phyloP scores from a whole-genome alignment of 768 basidiomycete genomes.

The Xerocomellus intermedius region DNA sequence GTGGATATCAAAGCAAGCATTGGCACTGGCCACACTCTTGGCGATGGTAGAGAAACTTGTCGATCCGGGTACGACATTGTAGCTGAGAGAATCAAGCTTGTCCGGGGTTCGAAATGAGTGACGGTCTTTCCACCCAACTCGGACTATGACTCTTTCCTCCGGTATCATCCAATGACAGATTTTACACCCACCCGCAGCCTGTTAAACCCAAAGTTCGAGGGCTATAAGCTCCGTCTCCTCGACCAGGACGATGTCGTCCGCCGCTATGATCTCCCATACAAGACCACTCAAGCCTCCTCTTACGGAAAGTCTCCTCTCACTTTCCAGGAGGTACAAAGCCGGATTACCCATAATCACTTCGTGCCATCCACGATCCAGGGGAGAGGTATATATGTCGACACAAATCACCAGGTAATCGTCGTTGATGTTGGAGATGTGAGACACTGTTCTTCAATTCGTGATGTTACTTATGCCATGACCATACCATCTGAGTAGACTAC shows the following conservation, averaged over 20 bases:
- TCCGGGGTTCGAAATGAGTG: no score
- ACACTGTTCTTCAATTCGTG: slow-evolving; percentile 1
- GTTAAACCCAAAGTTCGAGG: slow-evolving; percentile 82
- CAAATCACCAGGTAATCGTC: slow-evolving; percentile 55
- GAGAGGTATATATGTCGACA: slow-evolving; percentile 67
- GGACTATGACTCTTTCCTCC: background rate
- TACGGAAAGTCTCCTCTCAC: slow-evolving; percentile 63
- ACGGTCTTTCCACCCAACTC: background rate
- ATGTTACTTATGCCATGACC: slow-evolving; percentile 7
- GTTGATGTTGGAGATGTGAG: slow-evolving; percentile 62
- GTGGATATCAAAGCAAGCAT: no score
- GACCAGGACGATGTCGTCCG: slow-evolving; percentile 55
- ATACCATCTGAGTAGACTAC: slow-evolving; percentile 45
- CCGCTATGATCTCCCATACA: slow-evolving; percentile 47
- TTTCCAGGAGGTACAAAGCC: slow-evolving; percentile 79
- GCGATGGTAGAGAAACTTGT: no score
- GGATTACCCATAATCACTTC: slow-evolving; percentile 84
- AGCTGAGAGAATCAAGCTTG: no score
- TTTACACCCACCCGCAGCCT: slow-evolving; percentile 53
- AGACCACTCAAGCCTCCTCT: slow-evolving; percentile 50
- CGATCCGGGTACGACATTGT: no score
- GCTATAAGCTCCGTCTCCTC: slow-evolving; percentile 70
- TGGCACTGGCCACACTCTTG: no score
- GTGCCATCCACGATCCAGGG: slow-evolving; percentile 44
- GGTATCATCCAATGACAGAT: slow-evolving; percentile 26